Base-by-base conservation (phyloP, 1,139 yeast species). In the Saccharomyces hybrid region DNA sequence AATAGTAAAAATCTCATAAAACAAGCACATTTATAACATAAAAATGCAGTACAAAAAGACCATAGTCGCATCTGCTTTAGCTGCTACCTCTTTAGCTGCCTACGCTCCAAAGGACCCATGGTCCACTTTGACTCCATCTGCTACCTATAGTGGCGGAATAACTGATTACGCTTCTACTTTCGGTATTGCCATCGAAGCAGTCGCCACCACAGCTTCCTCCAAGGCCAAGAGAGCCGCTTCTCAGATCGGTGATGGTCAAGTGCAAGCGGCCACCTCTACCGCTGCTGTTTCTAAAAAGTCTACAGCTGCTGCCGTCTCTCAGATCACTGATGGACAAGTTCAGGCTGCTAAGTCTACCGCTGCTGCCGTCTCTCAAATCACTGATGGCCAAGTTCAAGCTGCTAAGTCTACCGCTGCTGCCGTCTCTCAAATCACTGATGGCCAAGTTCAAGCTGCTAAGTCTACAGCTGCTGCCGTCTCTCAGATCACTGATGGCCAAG, bases 61-160 rank as follows among this genome's bases (percentile, higher is more conserved):
- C 69, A 57, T 75, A 63, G 61, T 78, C 51, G 62, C 74, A 52
- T 71, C 69, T 64, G 67, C 72, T 60, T 68, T 82, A 19, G 75
- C 78, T 53, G 73, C 80, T 55, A 61, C 78, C 47, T 75, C 84
- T 58, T 57, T 81, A 68, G 81, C 91, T 67, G 83, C 88, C 66
- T 75, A 78, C 70, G 78, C 82, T 71, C 84, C 89, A 68, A 70
- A 86, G 57, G 85, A 82, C 61, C 84, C 91, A 63, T 83, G 88
- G 82, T 75, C 88, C 47, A 82, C 89, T 53, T 76, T 84, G 71
- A 84, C 88, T 48, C 90, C 91, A 62, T 60, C 74, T 48, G 78
- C 77, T 49, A 74, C 83, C 47, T 79, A 80, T 58, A 60, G 81
- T 44, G 85, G 84, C 64, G 88, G 84, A 59, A 59, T 77, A 55